Percentiles rank a stretch among this genome's conserved stretches.
These are phyloP conservation scores for Metschnikowia lochheadii DNA, from an alignment of 805 yeast genomes.

Conservation along the genomic window DNA sequence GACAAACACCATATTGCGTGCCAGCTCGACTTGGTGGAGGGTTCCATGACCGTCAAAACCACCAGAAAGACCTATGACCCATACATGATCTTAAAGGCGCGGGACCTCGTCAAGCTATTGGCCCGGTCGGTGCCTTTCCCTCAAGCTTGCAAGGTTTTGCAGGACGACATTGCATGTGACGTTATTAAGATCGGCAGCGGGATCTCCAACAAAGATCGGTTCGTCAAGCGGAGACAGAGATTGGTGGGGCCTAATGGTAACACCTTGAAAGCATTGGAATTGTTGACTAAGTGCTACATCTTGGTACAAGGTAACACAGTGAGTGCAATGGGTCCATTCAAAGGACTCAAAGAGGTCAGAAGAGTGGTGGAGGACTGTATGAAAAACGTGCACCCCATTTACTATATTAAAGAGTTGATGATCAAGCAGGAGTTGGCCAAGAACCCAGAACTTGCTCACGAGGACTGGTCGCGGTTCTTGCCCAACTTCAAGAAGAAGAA, in stretches of 20 bases:
- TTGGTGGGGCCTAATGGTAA: conserved; percentile 96
- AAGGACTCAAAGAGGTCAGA: conserved; percentile 86
- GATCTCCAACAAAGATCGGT: conserved; percentile 87
- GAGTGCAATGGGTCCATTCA: conserved; percentile 93
- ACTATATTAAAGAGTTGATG: conserved; percentile 96
- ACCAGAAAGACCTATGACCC: conserved; percentile 96
- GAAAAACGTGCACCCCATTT: conserved; percentile 96
- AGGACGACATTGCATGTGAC: conserved; percentile 93
- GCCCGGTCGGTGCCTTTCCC: conserved; percentile 97
- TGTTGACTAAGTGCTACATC: conserved; percentile 91
- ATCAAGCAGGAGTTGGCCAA: conserved; percentile 92
- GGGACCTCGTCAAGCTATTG: conserved; percentile 87
- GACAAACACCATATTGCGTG: conserved; percentile 76
- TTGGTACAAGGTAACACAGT: conserved; percentile 97
- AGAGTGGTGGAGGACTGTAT: conserved; percentile 97
- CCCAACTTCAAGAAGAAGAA: conserved; percentile 96
- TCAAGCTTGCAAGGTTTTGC: conserved; percentile 86
- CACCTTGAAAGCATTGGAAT: conserved; percentile 90
- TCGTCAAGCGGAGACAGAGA: conserved; percentile 92
- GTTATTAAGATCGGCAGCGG: conserved; percentile 90
- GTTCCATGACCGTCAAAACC: conserved; percentile 95
- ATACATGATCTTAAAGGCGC: conserved; percentile 85
- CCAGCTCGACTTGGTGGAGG: conserved; percentile 86
- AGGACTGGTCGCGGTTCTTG: conserved; percentile 94
- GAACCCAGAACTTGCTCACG: conserved; percentile 91